These are phyloP conservation scores for Echium plantagineum DNA, from an alignment of 257 asterid genomes.

Conservation along the genomic window DNA sequence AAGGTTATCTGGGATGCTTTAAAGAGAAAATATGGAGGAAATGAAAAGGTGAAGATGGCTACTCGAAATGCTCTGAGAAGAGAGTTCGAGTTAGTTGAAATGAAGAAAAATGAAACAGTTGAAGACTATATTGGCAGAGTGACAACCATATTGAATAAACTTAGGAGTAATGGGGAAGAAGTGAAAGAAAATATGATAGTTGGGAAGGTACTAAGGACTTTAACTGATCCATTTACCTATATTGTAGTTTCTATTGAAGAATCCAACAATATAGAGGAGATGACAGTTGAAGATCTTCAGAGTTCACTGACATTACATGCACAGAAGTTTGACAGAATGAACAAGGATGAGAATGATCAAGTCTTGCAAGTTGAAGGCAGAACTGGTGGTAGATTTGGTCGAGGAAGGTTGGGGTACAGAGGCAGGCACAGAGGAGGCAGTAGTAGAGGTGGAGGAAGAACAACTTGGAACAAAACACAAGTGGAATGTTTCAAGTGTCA, in stretches of 20 bases:
- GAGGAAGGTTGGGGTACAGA: neutral
- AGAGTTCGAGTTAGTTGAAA: neutral
- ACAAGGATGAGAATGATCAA: no score
- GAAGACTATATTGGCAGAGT: neutral
- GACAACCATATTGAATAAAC: neutral
- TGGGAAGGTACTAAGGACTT: slow-evolving; percentile 1
- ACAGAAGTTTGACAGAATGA: neutral
- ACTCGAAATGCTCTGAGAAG: no score
- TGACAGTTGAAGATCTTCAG: no score
- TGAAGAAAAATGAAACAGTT: neutral
- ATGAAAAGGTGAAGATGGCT: neutral
- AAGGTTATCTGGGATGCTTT: neutral
- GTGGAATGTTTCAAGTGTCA: slow-evolving; percentile 3
- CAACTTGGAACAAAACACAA: neutral
- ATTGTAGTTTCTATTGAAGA: slow-evolving; percentile 1
- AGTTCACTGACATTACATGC: neutral
- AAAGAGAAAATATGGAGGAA: neutral
- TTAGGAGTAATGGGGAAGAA: no score
- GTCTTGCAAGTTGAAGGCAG: no score
- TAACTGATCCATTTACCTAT: slow-evolving; percentile 1
- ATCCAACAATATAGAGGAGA: neutral
- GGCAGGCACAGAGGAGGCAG: neutral
- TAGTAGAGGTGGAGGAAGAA: neutral
- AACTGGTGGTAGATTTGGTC: neutral
- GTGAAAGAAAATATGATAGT: neutral